Base-by-base conservation (phyloP, 176 grass and related monocot species). In the Oryza brachyantha region DNA sequence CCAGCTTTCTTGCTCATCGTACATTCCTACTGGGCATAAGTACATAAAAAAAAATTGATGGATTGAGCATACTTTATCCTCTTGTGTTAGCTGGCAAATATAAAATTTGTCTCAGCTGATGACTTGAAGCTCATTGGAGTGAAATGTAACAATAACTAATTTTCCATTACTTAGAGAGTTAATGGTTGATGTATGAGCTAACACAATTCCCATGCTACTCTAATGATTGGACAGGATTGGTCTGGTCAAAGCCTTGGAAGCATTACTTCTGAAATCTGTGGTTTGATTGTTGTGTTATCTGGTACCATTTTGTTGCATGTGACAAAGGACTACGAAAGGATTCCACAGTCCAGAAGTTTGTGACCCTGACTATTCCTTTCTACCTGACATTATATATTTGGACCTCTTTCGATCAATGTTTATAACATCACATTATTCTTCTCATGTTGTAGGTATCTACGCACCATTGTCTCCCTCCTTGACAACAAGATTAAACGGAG, bases 311-410 rank as follows among this genome's bases (percentile, higher is more conserved):
- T 99, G 74, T 79, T 99, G 79, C 96, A 96, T 62, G 84, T 93
- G 21, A 91, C 96, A n/a, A 99, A 99, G 80, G 96, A 99, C 70
- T 82, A 91, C 25, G 96, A 99, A 79, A 96, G 73, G 67, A 96
- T 89, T 27, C 75, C 88, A 27, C 92, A 91, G 79, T 91, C 93
- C 81, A 84, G 80, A 76, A 87, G 86, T 88, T 37, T 7, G 72
- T 73, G 29, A n/a, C 28, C 35, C 50, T 64, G 21, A 67, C 42
- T 45, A 79, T 19, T 66, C 3, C 65, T 58, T 78, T 70, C 31
- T 57, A 32, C 21, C 19, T 6, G 5, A 82, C 48, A 13, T 45
- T 24, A 81, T 34, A 80, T 28, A 57, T 66, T 84, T 29, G 19
- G 3, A 8, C 21, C 64, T 2, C 21, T 27, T 31, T n/a, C 4